These are phyloP conservation scores for Hyphopichia burtonii DNA, from an alignment of 1,139 yeast genomes.

Conservation along the genomic window DNA sequence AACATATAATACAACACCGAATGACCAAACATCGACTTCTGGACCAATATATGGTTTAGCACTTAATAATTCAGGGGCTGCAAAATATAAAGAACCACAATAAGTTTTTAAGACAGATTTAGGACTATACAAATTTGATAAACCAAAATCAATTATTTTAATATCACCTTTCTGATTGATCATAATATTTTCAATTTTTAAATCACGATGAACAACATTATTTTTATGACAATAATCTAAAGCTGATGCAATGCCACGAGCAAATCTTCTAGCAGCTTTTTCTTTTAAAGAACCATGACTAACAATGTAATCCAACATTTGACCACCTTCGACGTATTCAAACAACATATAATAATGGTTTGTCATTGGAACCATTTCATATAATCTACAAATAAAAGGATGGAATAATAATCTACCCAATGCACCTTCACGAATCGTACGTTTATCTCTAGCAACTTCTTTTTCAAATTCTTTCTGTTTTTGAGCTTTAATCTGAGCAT, in stretches of 20 bases:
- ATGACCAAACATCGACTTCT: slow-evolving; percentile 97
- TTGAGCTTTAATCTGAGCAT: slow-evolving; percentile 56
- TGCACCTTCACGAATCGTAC: slow-evolving; percentile 95
- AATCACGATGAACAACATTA: slow-evolving; percentile 93
- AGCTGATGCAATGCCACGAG: slow-evolving; percentile 95
- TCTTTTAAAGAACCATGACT: slow-evolving; percentile 95
- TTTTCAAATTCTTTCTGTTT: slow-evolving; percentile 76
- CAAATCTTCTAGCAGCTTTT: slow-evolving; percentile 90
- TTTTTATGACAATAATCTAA: slow-evolving; percentile 90
- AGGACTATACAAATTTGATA: slow-evolving; percentile 81
- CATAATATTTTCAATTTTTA: slow-evolving; percentile 94
- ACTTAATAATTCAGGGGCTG: slow-evolving; percentile 93
- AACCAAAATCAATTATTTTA: slow-evolving; percentile 93
- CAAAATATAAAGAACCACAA: slow-evolving; percentile 97
- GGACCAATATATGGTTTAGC: slow-evolving; percentile 96
- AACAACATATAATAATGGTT: slow-evolving; percentile 96
- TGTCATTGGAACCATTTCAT: slow-evolving; percentile 95
- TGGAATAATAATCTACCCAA: slow-evolving; percentile 87
- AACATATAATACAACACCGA: slow-evolving; percentile 93
- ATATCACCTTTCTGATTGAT: slow-evolving; percentile 92
- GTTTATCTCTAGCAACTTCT: slow-evolving; percentile 85
- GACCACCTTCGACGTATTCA: slow-evolving; percentile 97
- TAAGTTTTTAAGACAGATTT: slow-evolving; percentile 79
- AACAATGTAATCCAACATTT: slow-evolving; percentile 94
- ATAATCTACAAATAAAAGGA: slow-evolving; percentile 87